Evolutionary conservation across 2,329 filamentous ascomycete species (phyloP).

Genomic region (Aspergillus felis): DNA sequence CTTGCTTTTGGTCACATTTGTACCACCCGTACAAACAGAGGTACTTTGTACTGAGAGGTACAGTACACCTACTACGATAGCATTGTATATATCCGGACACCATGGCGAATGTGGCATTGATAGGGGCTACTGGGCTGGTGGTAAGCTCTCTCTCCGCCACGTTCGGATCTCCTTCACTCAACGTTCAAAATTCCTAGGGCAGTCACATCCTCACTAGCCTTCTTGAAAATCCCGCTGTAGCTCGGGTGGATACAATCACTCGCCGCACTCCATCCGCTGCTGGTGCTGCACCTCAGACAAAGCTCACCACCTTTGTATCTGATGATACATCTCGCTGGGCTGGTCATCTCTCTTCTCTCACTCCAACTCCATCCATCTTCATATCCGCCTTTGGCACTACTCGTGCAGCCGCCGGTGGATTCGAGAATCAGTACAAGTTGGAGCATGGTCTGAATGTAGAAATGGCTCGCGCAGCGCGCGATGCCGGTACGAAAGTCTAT

Average conservation of each 20-base stretch:
- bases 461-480: slow-evolving; percentile 70
- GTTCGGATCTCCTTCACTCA: not conserved
- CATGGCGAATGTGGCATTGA: slow-evolving; percentile 45
- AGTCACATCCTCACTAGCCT: slow-evolving; percentile 65
- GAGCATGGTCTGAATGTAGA: slow-evolving; percentile 83
- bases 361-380: slow-evolving; percentile 59
- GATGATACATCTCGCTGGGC: slow-evolving; percentile 68
- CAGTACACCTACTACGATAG: not conserved
- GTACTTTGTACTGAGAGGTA: not conserved
- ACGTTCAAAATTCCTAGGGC: slow-evolving; percentile 48
- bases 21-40: not conserved
- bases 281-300: slow-evolving; percentile 51
- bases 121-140: slow-evolving; percentile 49
- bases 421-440: slow-evolving; percentile 79
- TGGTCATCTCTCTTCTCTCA: slow-evolving; percentile 52
- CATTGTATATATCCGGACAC: not conserved
- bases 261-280: slow-evolving; percentile 38
- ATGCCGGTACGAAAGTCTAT: slow-evolving; percentile 67
- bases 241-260: slow-evolving; percentile 44
- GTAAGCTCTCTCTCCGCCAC: slow-evolving; percentile 28
- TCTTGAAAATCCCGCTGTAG: slow-evolving; percentile 35
- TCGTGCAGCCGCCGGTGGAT: slow-evolving; percentile 65
- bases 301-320: slow-evolving; percentile 64
- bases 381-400: slow-evolving; percentile 81
- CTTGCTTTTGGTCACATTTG: not conserved